Percentiles rank a stretch among this genome's conserved stretches.
phyloP scores from a whole-genome alignment of 306 rosid genomes.

The Hippophae gyantsensis region DNA sequence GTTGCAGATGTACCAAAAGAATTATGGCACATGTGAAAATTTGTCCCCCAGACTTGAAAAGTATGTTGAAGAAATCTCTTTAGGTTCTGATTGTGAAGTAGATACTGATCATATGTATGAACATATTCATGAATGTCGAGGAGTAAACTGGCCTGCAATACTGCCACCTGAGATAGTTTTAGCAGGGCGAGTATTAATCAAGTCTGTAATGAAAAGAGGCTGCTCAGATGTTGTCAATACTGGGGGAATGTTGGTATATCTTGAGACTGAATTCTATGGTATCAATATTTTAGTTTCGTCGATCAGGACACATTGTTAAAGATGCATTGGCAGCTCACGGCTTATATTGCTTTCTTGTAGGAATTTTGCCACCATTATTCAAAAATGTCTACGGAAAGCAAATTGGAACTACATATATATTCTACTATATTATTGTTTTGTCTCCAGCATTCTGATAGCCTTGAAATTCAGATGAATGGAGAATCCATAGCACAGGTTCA shows the following conservation, averaged over 20 bases:
- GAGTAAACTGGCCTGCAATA: conserved; percentile 69
- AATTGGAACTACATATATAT: conserved; percentile 72
- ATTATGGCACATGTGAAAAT: conserved; percentile 23
- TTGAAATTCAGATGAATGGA: conserved; percentile 39
- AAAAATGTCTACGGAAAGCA: conserved; percentile 43
- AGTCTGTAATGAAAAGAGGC: conserved; percentile 29
- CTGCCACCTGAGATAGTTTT: conserved; percentile 79
- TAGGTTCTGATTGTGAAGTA: conserved; percentile 25
- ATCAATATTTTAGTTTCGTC: conserved; percentile 15
- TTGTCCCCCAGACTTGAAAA: conserved; percentile 37
- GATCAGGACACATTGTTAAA: conserved; percentile 13
- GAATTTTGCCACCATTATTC: conserved; percentile 64
- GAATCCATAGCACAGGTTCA: conserved; percentile 55
- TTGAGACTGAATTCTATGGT: conserved; percentile 15
- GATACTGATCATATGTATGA: conserved; percentile 43
- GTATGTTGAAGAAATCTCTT: conserved; percentile 39
- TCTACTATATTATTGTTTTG: conserved; percentile 49
- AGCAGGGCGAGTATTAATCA: conserved; percentile 63
- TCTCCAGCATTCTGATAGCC: conserved; percentile 36
- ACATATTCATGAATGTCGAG: conserved; percentile 73
- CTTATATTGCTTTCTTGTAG: conserved; percentile 38
- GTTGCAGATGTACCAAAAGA: conserved; percentile 21
- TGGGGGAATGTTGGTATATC: conserved; percentile 46
- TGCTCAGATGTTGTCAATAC: conserved; percentile 25
- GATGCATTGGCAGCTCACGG: conserved; percentile 23